These are phyloP conservation scores for Austroboletus eburneus DNA, from an alignment of 768 basidiomycete species.

Conservation along the genomic window DNA sequence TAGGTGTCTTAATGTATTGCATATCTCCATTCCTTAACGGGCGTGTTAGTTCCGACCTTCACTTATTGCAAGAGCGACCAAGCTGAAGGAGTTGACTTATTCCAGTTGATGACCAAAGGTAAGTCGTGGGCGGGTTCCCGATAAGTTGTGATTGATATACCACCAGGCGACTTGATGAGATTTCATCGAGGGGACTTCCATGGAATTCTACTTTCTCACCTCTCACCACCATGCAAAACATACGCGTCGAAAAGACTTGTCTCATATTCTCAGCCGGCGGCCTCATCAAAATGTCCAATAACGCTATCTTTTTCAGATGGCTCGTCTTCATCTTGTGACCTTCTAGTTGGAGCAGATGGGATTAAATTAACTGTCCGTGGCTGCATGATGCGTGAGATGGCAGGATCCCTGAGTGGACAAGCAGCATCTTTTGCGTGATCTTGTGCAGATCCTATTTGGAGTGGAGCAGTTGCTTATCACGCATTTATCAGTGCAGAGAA, in stretches of 20 bases:
- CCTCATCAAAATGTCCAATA: constrained; percentile 30
- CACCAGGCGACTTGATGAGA: constrained; percentile 43
- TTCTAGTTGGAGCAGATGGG: constrained; percentile 67
- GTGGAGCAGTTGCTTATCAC: constrained; percentile 57
- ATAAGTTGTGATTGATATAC: neutral
- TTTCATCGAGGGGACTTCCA: constrained; percentile 72
- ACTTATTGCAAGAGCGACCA: constrained; percentile 61
- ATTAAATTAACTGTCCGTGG: constrained; percentile 51
- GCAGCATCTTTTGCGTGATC: constrained; percentile 41
- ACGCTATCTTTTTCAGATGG: constrained; percentile 60
- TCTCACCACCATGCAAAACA: constrained; percentile 44
- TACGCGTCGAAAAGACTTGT: constrained; percentile 56
- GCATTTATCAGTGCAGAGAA: constrained; percentile 51
- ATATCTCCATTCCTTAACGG: neutral
- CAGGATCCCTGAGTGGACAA: constrained; percentile 31
- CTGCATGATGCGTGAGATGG: constrained; percentile 32
- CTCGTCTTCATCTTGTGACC: constrained; percentile 52
- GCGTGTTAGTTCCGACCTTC: constrained; percentile 46
- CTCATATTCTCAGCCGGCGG: constrained; percentile 46
- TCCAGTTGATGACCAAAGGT: constrained; percentile 56
- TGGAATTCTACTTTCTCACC: constrained; percentile 45
- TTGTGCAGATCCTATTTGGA: constrained; percentile 52
- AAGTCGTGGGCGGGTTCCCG: neutral
- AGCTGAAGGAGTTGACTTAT: constrained; percentile 47
- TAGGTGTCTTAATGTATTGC: constrained; percentile 11